Evolutionary conservation across 1,139 yeast genomes (phyloP).

Genomic region (Taphrina communis): DNA sequence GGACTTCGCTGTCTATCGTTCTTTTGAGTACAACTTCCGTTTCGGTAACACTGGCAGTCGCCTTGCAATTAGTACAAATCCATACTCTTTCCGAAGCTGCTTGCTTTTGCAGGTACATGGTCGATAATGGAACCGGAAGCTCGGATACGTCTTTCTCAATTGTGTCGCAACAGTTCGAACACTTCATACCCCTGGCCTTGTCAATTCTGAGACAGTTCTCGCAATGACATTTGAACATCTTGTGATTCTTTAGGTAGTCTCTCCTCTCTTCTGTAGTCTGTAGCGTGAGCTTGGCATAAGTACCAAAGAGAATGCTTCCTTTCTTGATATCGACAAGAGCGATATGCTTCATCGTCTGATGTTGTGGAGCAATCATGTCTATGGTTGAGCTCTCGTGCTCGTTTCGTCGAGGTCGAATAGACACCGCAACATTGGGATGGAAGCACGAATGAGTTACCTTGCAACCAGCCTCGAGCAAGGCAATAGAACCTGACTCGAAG

Average conservation of each 20-base stretch:
- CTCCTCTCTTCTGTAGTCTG: conserved; percentile 6
- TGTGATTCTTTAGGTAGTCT: conserved; percentile 14
- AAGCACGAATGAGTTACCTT: conserved; percentile 34
- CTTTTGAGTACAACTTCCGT: neutral
- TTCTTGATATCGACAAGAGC: conserved; percentile 15
- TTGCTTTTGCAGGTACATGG: neutral
- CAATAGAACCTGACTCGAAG: conserved; percentile 18
- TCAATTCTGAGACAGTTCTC: conserved; percentile 7
- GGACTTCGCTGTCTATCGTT: neutral
- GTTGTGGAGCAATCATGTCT: neutral
- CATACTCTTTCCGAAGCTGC: neutral
- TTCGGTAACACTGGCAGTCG: neutral
- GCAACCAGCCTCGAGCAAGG: conserved; percentile 16
- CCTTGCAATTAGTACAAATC: neutral
- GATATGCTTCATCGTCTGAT: conserved; percentile 25
- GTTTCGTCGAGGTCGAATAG: conserved; percentile 8
- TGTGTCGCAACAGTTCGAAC: neutral
- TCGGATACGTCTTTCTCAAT: neutral
- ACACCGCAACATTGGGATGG: conserved; percentile 30
- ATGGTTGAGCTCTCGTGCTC: neutral
- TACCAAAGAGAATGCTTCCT: conserved; percentile 29
- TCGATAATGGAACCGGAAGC: conserved; percentile 2
- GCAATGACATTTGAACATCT: conserved; percentile 30
- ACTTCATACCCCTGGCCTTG: neutral
- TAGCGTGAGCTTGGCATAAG: conserved; percentile 19